Conservation (phyloP, 768 basidiomycete genomes). For the Hemileccinum rubropunctum region DNA sequence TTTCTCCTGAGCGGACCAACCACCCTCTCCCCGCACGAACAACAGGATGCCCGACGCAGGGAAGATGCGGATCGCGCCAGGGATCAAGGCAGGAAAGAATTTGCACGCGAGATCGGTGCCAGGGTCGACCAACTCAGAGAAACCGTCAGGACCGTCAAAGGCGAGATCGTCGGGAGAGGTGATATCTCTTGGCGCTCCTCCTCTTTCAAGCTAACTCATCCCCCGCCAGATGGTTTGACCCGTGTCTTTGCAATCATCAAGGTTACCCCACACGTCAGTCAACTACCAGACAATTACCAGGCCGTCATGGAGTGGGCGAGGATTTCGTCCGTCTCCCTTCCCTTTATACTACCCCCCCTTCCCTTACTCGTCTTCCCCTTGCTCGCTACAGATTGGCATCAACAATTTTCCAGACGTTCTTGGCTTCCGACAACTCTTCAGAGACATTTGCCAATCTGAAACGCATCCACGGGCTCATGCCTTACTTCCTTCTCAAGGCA, state of each 20-base stretch:
- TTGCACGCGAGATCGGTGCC: conserved; percentile 81
- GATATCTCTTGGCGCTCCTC: not conserved
- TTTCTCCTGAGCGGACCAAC: conserved; percentile 83
- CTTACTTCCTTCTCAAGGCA: conserved; percentile 94
- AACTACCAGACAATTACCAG: conserved; percentile 79
- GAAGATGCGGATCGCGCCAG: conserved; percentile 87
- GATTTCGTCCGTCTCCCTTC: conserved; percentile 71
- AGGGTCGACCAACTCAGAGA: conserved; percentile 85
- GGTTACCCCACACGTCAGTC: conserved; percentile 68
- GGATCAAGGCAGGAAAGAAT: conserved; percentile 83
- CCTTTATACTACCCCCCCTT: not conserved
- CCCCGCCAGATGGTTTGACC: conserved; percentile 73
- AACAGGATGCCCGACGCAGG: conserved; percentile 71
- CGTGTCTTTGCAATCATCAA: conserved; percentile 89
- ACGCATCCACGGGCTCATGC: conserved; percentile 94
- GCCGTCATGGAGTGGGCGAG: conserved; percentile 96
- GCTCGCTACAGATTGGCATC: conserved; percentile 72
- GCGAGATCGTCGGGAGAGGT: conserved; percentile 90
- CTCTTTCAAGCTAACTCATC: conserved; percentile 4
- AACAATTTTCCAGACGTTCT: conserved; percentile 92
- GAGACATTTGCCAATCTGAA: conserved; percentile 87
- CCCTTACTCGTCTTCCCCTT: conserved; percentile 3
- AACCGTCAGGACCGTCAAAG: conserved; percentile 84
- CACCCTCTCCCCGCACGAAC: conserved; percentile 63
- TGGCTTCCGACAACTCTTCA: conserved; percentile 90